Evolutionary conservation across 2,329 filamentous ascomycete species (phyloP).

Genomic region (Clathrospora elynae): DNA sequence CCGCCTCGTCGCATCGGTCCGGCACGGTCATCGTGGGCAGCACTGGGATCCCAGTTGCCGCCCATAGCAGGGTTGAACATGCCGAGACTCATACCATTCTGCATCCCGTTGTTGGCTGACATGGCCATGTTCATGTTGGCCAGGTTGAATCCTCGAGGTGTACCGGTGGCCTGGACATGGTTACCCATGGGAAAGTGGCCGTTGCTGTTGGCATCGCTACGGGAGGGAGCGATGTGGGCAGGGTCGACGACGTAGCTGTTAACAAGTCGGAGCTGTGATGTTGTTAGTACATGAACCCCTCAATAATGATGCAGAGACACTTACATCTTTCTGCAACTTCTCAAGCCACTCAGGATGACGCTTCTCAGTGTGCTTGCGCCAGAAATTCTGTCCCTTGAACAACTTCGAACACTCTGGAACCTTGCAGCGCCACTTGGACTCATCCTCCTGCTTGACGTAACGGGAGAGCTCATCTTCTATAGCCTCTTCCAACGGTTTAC

Average conservation of each 20-base stretch:
- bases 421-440: slow-evolving; percentile 95
- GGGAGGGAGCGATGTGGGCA: slow-evolving; percentile 88
- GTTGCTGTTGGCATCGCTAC: slow-evolving; percentile 92
- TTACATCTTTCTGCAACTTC: slow-evolving; percentile 79
- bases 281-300: slow-evolving; percentile 12
- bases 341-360: slow-evolving; percentile 88
- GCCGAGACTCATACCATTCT: slow-evolving; percentile 42
- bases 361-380: slow-evolving; percentile 98
- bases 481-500: slow-evolving; percentile 83
- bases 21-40: slow-evolving; percentile 44
- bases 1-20: slow-evolving; percentile 53
- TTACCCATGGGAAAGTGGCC: slow-evolving; percentile 88
- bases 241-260: slow-evolving; percentile 95
- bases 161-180: slow-evolving; percentile 74
- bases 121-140: slow-evolving; percentile 70
- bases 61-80: slow-evolving; percentile 57
- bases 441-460: slow-evolving; percentile 95
- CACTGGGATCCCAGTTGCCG: slow-evolving; percentile 63
- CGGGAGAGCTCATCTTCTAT: slow-evolving; percentile 84
- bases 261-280: slow-evolving; percentile 75
- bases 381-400: slow-evolving; percentile 97
- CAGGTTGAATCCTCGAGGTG: slow-evolving; percentile 89
- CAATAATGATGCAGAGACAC: slow-evolving; percentile 38
- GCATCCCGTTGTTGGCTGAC: slow-evolving; percentile 58
- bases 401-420: slow-evolving; percentile 95